Evolutionary conservation across 2,329 filamentous ascomycete species (phyloP), one percentile per base, ranked within the genome.

Genomic region (Fusarium clavum): DNA sequence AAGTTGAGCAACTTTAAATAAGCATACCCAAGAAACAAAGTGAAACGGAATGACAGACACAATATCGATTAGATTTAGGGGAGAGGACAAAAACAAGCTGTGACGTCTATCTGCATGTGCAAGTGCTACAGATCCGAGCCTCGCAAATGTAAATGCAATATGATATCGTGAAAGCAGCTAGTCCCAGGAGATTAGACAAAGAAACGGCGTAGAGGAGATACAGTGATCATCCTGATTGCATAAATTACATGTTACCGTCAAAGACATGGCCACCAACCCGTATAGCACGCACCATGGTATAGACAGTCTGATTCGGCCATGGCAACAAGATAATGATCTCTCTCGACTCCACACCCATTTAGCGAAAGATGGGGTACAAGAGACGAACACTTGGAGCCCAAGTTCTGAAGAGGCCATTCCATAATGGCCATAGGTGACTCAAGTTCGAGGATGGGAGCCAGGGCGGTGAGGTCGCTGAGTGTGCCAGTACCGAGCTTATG

Each of bases 271-370:
- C 49, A 12, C 55, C 57, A 67, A 57, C 56, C 49, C 44, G 27
- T 41, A 38, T 43, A 40, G 45, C 49, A 70, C 62, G 57, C 48
- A 32, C 40, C 25, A 24, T 52, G 25, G 22, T 45, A 22, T 29
- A 51, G n/a, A 40, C 27, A 38, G 27, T 57, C 30, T 67, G 41
- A 67, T 56, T 62, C 63, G 61, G 30, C 34, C 48, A 49, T 38
- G 27, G 22, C 10, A 40, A 40, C 25, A 54, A 57, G 55, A 66
- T 57, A 51, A 43, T 27, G 24, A 43, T 48, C 22, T 25, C 32
- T 43, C 18, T 12, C 22, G 24, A 29, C 25, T 43, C 61, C 53
- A 52, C 34, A 38, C 41, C 61, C 63, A 41, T 49, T 29, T 66
- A 30, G 30, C 11, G 30, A 54, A 59, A 27, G 41, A 49, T 49